Base-by-base conservation (phyloP, 129 eudicot species). In the Flaveria trinervia region DNA sequence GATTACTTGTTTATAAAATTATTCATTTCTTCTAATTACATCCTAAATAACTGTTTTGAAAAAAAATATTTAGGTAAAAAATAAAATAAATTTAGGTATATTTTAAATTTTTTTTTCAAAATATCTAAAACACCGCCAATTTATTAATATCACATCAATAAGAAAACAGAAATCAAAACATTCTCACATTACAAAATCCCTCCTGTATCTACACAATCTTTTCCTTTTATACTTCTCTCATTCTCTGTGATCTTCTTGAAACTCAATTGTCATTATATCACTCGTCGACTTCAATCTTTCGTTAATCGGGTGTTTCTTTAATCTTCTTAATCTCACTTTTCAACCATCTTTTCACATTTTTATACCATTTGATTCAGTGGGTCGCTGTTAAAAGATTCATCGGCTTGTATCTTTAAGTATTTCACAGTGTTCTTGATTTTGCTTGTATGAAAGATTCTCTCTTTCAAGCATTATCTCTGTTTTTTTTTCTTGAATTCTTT, bases 201-300 rank as follows among this genome's bases (percentile, higher is more conserved):
- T 51, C 25, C 36, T 45, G 22, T 30, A 43, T 41, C 18, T 66
- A 20, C 59, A 39, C 61, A 9, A 9, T 60, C 68, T 71, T 76
- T 48, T 55, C 70, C 43, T 72, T 60, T 26, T 48, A 33, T 55
- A 26, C 4, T 26, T 71, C 61, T 22, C 81, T 73, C 16, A 4
- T 25, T 70, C 61, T 22, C 76, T 73, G 60, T 70, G 50, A 25
- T 59, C 71, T 50, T 76, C 78, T 75, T 78, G 17, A 79, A 70
- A 45, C 9, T 30, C 59, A 26, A 56, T 26, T 77, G 7, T 52
- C 69, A 57, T 61, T 70, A 26, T 56, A 55, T 57, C 61, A 49
- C n/a, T 51, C 81, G 76, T 91, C 71, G 69, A 84, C 78, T 83
- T 87, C 78, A 91, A 87, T 89, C 79, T 84, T 82, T 72, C 68